Evolutionary conservation across 1,284 basidiomycete species (phyloP), one percentile per base, ranked within the genome.

Genomic region (Grifola frondosa): DNA sequence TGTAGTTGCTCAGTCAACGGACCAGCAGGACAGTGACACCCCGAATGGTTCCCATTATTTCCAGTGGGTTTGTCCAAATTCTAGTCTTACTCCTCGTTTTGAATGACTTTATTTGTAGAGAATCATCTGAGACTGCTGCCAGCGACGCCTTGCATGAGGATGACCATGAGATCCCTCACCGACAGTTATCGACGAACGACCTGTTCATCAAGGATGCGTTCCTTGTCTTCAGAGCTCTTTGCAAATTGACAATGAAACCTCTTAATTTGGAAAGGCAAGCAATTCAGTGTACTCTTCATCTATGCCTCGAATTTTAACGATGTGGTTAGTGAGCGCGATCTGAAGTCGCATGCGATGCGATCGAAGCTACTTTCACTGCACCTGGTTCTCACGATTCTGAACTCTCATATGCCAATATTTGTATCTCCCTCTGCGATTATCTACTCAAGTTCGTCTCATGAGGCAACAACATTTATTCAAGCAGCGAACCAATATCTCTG

Each of bases 211-310:
- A 97, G 64, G 95, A 98, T 60, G 93, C 95, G 0, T 98, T 97
- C 71, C 77, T 98, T 49, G 93, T 98, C 17, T 96, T 97, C 69
- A 79, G 95, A 37, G 92, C 95, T 0, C 70, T 98, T 23, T 97
- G 95, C 73, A 97, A 97, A 65, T 72, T 97, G 50, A 94, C 92
- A n/a, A 97, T 97, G 94, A 97, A 97, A 64, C 88, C 94, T 13
- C 71, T 98, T 31, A 90, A 91, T 50, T 84, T 79, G 4, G 95
- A 98, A 64, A 95, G 90, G 93, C 92, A 44, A 50, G 78, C 42
- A 3, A 10, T n/a, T n/a, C n/a, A n/a, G n/a, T n/a, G n/a, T 9
- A 20, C 12, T 25, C 13, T 13, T 19, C 19, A 4, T 16, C 17
- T 15, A 40, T 37, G 22, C 8, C 13, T 16, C 1, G 9, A 23